A percentile compares a stretch with the other conserved stretches of the same genome.
Evolutionary conservation across 331 rosid species (phyloP).

Genomic region (Pyrus hybrid): DNA sequence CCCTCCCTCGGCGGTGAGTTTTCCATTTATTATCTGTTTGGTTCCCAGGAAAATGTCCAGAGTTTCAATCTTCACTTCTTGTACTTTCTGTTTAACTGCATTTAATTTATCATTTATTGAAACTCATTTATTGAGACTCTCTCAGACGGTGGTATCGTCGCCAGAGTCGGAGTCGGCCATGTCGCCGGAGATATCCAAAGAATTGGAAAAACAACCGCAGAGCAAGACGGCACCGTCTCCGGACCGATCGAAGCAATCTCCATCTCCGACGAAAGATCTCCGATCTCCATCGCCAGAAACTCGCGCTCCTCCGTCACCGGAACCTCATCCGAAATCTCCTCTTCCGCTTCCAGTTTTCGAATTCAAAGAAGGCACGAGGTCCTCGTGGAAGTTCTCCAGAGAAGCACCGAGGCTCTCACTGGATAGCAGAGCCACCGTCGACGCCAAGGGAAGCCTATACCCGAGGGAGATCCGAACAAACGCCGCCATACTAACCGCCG

Average conservation of each 20-base stretch:
- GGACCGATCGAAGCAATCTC: constrained; percentile 28
- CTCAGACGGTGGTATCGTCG: constrained; percentile 29
- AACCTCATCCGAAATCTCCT: constrained; percentile 7
- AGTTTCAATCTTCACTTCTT: background rate
- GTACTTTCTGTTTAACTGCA: background rate
- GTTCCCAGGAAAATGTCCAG: background rate
- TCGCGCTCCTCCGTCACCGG: background rate
- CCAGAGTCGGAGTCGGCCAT: constrained; percentile 18
- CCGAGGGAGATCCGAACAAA: constrained; percentile 59
- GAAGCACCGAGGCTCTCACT: constrained; percentile 87
- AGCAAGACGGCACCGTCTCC: constrained; percentile 36
- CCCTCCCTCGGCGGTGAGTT: constrained; percentile 46
- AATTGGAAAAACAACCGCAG: constrained; percentile 21
- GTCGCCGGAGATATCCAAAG: constrained; percentile 20
- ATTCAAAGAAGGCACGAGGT: constrained; percentile 69
- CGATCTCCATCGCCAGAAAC: constrained; percentile 27
- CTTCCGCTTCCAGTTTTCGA: constrained; percentile 51
- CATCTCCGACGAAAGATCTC: constrained; percentile 25
- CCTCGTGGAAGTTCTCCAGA: constrained; percentile 81
- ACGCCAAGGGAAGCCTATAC: constrained; percentile 63
- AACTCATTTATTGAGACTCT: background rate
- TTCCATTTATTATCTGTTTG: background rate
- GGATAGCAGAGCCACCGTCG: constrained; percentile 83
- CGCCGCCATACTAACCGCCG: constrained; percentile 22
- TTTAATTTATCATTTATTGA: background rate